Evolutionary conservation across 129 eudicot genomes (phyloP).

Genomic region (Heracleum sosnowskyi): DNA sequence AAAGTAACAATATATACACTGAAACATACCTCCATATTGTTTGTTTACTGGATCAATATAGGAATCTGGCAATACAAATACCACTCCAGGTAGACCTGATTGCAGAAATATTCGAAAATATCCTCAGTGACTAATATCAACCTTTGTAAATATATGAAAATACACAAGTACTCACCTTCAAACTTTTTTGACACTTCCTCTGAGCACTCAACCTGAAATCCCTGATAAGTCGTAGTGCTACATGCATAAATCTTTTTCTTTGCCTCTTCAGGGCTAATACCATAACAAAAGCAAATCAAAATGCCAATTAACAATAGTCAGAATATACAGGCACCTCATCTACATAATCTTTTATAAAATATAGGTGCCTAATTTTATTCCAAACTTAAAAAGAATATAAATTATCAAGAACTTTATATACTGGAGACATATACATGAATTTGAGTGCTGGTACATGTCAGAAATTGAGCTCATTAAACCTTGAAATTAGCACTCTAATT

Average conservation of each 20-base stretch:
- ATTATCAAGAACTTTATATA: neutral
- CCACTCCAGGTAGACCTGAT: slow-evolving; percentile 76
- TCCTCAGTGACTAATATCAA: neutral
- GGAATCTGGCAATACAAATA: slow-evolving; percentile 90
- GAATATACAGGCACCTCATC: neutral
- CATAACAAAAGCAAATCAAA: neutral
- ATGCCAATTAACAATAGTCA: neutral
- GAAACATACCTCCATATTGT: slow-evolving; percentile 75
- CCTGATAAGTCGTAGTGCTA: slow-evolving; percentile 80
- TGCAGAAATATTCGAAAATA: neutral
- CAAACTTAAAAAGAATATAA: no score
- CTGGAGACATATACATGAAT: neutral
- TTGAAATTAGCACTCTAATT: neutral
- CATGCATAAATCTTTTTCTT: slow-evolving; percentile 91
- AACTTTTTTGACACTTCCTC: slow-evolving; percentile 87
- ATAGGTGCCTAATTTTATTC: neutral
- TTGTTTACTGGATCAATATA: slow-evolving; percentile 91
- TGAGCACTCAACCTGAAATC: slow-evolving; percentile 68
- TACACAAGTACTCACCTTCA: slow-evolving; percentile 28
- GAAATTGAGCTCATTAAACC: neutral
- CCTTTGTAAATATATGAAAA: neutral
- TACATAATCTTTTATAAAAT: neutral
- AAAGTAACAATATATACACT: neutral
- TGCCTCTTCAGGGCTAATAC: slow-evolving; percentile 83
- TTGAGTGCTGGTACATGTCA: neutral